These are phyloP conservation scores for Tripidium arundinaceum DNA, from an alignment of 202 grass and related monocot species.

Conservation along the genomic window DNA sequence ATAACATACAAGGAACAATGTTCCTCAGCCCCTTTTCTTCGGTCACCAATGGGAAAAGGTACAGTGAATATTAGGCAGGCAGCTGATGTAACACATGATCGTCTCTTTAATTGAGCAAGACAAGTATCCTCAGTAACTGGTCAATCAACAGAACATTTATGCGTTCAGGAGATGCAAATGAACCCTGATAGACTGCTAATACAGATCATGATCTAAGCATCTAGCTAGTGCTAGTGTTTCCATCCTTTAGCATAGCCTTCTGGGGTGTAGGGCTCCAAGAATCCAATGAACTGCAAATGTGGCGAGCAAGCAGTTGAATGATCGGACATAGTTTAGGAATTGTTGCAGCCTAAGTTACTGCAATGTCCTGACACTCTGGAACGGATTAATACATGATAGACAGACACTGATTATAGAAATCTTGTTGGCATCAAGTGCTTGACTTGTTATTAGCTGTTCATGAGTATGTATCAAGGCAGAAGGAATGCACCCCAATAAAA, in stretches of 20 bases:
- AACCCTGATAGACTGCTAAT: not conserved
- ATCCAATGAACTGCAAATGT: conserved; percentile 74
- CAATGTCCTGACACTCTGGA: too few relatives aligned
- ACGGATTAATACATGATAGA: too few relatives aligned
- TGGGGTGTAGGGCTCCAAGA: conserved; percentile 74
- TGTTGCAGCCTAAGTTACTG: conserved; percentile 1
- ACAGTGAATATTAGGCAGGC: too few relatives aligned
- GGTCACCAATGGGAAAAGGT: too few relatives aligned
- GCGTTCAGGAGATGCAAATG: not conserved
- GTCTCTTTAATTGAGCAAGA: too few relatives aligned
- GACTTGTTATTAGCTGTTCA: not conserved
- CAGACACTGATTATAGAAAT: too few relatives aligned
- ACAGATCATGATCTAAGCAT: not conserved
- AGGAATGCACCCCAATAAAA: not conserved
- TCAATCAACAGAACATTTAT: not conserved
- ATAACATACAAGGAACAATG: too few relatives aligned
- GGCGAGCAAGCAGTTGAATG: not conserved
- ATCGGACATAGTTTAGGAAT: not conserved
- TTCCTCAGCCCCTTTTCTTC: too few relatives aligned
- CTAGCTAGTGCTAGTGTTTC: conserved; percentile 47
- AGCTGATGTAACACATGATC: too few relatives aligned
- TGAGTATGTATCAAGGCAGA: not conserved
- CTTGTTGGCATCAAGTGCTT: too few relatives aligned
- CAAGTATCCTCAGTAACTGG: too few relatives aligned
- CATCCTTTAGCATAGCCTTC: conserved; percentile 75